Base-by-base conservation (phyloP, 31 red algal genomes). In the Endocladia muricata region DNA sequence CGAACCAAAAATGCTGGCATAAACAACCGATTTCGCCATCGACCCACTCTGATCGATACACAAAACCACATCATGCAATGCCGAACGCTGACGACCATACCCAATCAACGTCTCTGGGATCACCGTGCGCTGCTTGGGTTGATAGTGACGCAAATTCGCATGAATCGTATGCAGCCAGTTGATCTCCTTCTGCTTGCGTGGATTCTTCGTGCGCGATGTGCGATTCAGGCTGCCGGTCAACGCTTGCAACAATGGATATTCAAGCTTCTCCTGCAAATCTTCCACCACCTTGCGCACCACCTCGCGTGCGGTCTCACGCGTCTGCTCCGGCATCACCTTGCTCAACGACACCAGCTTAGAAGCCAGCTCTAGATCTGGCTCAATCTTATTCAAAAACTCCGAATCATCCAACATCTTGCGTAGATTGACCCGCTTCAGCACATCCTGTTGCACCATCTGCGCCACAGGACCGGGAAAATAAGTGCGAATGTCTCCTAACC, bases 1-100 rank as follows among this genome's bases (percentile, higher is more conserved):
- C 47, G 47, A 13, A 13, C 13, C 47, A 52, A 52, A 52, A 52
- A 52, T 52, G n/a, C 47, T 52, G n/a, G 47, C 13, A 52, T 52
- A 52, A 13, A 52, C 47, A 52, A 52, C 47, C 13, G 47, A 52
- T 11, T n/a, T 52, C n/a, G 47, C 47, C 47, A 52, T 52, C 13
- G 47, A 52, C 13, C 47, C 47, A 52, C 47, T 52, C n/a, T 52
- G 47, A n/a, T 52, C 47, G n/a, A 52, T 52, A 52, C 47, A 52
- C 13, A 52, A n/a, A 52, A n/a, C n/a, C n/a, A n/a, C n/a, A n/a
- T n/a, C n/a, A n/a, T n/a, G n/a, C n/a, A n/a, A n/a, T n/a, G n/a
- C n/a, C n/a, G n/a, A n/a, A n/a, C n/a, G n/a, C n/a, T n/a, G n/a
- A n/a, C n/a, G n/a, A n/a, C n/a, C n/a, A n/a, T n/a, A n/a, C n/a